These are phyloP conservation scores for Galerina marginata DNA, from an alignment of 768 basidiomycete genomes.

Conservation along the genomic window DNA sequence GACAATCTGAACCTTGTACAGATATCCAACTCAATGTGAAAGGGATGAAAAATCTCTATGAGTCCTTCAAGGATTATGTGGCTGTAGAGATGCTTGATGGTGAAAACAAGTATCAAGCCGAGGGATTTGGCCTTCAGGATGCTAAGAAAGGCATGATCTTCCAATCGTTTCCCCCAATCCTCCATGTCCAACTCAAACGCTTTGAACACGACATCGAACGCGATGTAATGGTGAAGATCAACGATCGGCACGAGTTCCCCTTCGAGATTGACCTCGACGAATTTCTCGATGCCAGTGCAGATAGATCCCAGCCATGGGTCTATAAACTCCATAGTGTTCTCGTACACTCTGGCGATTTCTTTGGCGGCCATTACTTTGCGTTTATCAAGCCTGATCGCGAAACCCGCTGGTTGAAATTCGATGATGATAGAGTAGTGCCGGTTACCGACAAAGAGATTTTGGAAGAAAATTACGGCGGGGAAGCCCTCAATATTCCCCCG, in stretches of 20 bases:
- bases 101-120: conserved; percentile 98
- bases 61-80: conserved; percentile 97
- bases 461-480: conserved; percentile 98
- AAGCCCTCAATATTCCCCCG: conserved; percentile 69
- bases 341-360: conserved; percentile 97
- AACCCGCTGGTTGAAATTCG: conserved; percentile 97
- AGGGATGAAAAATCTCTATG: conserved; percentile 94
- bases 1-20: conserved; percentile 36
- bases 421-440: conserved; percentile 98
- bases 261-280: conserved; percentile 97
- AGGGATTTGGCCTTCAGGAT: conserved; percentile 94
- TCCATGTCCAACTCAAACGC: conserved; percentile 96
- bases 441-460: conserved; percentile 97
- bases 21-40: conserved; percentile 99
- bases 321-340: conserved; percentile 97
- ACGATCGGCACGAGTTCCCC: conserved; percentile 98
- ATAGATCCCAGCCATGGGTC: conserved; percentile 84
- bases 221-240: conserved; percentile 99
- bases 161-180: conserved; percentile 95
- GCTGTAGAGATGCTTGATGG: conserved; percentile 97
- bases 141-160: conserved; percentile 99
- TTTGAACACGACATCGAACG: conserved; percentile 99
- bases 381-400: conserved; percentile 96
- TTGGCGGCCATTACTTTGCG: conserved; percentile 99
- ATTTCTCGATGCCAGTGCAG: conserved; percentile 86